Percentiles rank a stretch among this genome's conserved stretches.
Evolutionary conservation across 2,329 filamentous ascomycete genomes (phyloP).

Genomic region (Trichoderma atrobrunneum): DNA sequence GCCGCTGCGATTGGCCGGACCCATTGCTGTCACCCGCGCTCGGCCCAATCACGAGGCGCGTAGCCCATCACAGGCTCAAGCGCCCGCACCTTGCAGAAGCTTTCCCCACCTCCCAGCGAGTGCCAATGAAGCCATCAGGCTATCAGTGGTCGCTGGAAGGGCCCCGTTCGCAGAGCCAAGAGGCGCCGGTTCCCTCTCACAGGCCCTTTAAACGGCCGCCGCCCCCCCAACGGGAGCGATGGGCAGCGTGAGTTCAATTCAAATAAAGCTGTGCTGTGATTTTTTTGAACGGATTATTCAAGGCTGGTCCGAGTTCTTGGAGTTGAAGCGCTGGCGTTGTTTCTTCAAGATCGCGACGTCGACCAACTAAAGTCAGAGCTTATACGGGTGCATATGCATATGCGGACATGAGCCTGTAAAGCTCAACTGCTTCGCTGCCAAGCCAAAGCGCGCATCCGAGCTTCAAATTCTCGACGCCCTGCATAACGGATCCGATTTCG

Average conservation of each 20-base stretch:
- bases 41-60: not conserved
- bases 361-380: not conserved
- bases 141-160: not conserved
- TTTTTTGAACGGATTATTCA: not conserved
- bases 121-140: not conserved
- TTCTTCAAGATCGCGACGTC: not conserved
- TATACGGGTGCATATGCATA: not conserved
- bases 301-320: not conserved
- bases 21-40: slow-evolving; percentile 12
- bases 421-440: not conserved
- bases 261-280: not conserved
- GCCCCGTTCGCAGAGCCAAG: not conserved
- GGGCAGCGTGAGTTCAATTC: not conserved
- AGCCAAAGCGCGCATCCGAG: not conserved
- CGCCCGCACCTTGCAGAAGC: slow-evolving; percentile 15
- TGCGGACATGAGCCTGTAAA: slow-evolving; percentile 8
- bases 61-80: slow-evolving; percentile 5
- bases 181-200: slow-evolving; percentile 5
- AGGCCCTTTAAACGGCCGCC: not conserved
- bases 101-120: slow-evolving; percentile 8
- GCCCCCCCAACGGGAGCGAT: not conserved
- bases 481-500: not conserved
- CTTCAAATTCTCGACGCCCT: not conserved
- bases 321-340: not conserved
- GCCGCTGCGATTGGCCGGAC: slow-evolving; percentile 29